Conservation (phyloP, 1,284 basidiomycete species). For the Trichosporon coremiiforme region DNA sequence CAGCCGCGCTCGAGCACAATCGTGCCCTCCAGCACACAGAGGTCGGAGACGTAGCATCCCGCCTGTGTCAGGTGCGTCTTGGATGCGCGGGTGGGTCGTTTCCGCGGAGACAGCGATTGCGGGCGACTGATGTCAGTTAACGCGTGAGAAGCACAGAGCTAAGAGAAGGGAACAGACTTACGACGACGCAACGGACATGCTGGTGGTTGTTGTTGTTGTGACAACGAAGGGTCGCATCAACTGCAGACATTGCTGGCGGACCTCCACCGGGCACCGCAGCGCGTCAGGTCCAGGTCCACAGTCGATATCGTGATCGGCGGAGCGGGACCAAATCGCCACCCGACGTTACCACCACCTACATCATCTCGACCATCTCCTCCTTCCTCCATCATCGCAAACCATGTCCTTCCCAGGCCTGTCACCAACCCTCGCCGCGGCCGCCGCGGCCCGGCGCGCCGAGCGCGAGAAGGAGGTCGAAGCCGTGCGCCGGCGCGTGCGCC, state of each 20-base stretch:
- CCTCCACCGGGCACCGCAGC: neutral
- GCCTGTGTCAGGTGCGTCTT: neutral
- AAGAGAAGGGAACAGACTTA: neutral
- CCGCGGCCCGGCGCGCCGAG: neutral
- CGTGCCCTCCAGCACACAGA: constrained; percentile 77
- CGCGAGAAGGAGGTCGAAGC: constrained; percentile 36
- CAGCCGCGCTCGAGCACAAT: constrained; percentile 84
- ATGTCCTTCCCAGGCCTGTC: constrained; percentile 30
- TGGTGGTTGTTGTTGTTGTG: neutral
- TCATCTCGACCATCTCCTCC: no score
- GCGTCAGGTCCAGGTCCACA: neutral
- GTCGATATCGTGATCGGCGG: neutral
- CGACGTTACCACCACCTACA: neutral
- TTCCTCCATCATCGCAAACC: neutral
- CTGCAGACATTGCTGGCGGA: neutral
- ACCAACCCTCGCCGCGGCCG: neutral
- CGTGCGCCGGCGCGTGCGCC: constrained; percentile 46
- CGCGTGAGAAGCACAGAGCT: no score
- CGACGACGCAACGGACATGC: constrained; percentile 1
- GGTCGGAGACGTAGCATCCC: constrained; percentile 69
- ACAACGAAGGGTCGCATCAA: neutral
- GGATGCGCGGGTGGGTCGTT: neutral
- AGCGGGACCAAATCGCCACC: constrained; percentile 15
- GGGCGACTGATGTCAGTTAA: neutral
- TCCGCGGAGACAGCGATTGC: neutral